Evolutionary conservation across 2,329 filamentous ascomycete species (phyloP).

Genomic region (Microcera coccophila): DNA sequence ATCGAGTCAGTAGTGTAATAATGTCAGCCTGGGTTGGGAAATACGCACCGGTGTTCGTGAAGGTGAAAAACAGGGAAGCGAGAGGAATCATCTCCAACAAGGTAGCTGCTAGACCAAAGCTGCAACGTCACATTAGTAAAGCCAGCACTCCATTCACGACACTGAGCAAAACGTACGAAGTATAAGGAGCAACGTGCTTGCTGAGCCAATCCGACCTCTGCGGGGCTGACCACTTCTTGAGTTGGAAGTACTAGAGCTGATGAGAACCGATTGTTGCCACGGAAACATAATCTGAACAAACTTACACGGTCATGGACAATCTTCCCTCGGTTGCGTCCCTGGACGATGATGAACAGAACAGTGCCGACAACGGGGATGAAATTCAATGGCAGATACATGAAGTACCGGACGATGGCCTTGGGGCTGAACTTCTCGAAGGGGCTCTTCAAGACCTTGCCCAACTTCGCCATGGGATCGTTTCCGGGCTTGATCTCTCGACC

Average conservation of each 20-base stretch:
- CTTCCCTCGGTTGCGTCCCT: slow-evolving; percentile 54
- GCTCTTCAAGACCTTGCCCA: slow-evolving; percentile 55
- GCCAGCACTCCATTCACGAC: slow-evolving; percentile 2
- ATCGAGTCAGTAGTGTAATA: slow-evolving; percentile 9
- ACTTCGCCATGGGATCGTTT: slow-evolving; percentile 52
- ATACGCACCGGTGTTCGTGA: slow-evolving; percentile 71
- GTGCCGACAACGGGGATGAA: slow-evolving; percentile 90
- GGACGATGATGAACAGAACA: slow-evolving; percentile 70
- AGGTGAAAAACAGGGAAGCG: slow-evolving; percentile 77
- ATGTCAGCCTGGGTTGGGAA: no score
- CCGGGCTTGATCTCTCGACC: slow-evolving; percentile 68
- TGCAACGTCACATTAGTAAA: slow-evolving; percentile 34
- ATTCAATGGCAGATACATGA: slow-evolving; percentile 87
- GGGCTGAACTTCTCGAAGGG: slow-evolving; percentile 56
- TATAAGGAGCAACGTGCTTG: slow-evolving; percentile 70
- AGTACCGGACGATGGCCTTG: slow-evolving; percentile 67
- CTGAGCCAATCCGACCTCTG: slow-evolving; percentile 67
- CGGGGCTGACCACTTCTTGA: slow-evolving; percentile 73
- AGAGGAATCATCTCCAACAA: slow-evolving; percentile 82
- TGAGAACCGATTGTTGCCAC: slow-evolving; percentile 4
- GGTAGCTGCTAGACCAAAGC: slow-evolving; percentile 71
- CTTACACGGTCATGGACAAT: slow-evolving; percentile 53
- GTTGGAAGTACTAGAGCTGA: slow-evolving; percentile 72
- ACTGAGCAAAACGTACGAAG: slow-evolving; percentile 57
- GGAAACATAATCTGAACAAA: slow-evolving; percentile 6